These are phyloP conservation scores for Phoma sp. DNA, from an alignment of 2,329 filamentous ascomycete species.

Conservation along the genomic window DNA sequence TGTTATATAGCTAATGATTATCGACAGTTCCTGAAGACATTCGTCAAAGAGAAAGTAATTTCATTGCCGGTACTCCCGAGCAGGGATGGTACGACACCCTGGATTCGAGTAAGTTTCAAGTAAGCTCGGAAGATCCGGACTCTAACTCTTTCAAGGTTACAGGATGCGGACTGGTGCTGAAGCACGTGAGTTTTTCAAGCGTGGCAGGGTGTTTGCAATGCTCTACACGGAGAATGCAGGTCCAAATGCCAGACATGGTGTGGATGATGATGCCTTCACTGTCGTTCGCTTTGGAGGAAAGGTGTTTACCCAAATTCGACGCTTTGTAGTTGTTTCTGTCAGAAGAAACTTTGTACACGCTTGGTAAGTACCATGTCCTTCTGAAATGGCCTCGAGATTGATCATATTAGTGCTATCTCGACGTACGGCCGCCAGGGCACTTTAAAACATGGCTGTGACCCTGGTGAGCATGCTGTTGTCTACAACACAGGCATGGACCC, in stretches of 20 bases:
- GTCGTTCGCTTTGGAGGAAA: constrained; percentile 20
- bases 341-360: constrained; percentile 31
- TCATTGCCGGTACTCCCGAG: constrained; percentile 6
- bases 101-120: constrained; percentile 8
- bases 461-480: constrained; percentile 50
- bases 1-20: too few species aligned
- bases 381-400: background rate
- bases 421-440: constrained; percentile 51
- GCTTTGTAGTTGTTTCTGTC: constrained; percentile 34
- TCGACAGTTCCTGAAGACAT: too few species aligned
- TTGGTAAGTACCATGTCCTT: constrained; percentile 19
- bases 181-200: constrained; percentile 23
- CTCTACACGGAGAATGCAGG: constrained; percentile 27
- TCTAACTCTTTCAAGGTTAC: constrained; percentile 19
- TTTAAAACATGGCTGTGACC: constrained; percentile 46
- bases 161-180: constrained; percentile 26
- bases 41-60: too few species aligned
- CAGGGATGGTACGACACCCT: constrained; percentile 16
- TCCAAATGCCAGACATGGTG: background rate
- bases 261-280: constrained; percentile 16
- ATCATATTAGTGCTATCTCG: constrained; percentile 44
- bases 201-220: constrained; percentile 33
- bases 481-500: constrained; percentile 29
- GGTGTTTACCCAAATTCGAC: constrained; percentile 34
- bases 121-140: background rate